A percentile compares a stretch with the other conserved stretches of the same genome.
Conservation (phyloP, 176 grass and related monocot species). For the Aegilops speltoides region DNA sequence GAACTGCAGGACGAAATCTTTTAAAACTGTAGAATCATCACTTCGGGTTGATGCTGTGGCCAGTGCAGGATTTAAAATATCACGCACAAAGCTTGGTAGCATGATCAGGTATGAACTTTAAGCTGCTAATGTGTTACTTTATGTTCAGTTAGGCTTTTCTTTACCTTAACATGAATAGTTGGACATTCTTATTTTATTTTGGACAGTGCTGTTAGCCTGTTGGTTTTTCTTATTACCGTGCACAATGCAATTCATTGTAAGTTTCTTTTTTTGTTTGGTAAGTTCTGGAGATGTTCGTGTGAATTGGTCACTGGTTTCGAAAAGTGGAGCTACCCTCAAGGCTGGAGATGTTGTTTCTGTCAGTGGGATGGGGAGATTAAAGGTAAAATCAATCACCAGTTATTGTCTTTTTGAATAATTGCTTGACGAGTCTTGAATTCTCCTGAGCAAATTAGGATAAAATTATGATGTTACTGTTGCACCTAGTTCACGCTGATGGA, state of each 20-base stretch:
- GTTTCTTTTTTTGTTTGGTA: conserved; percentile 29
- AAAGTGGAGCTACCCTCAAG: conserved; percentile 82
- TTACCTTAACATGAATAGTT: conserved; percentile 22
- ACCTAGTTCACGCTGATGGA: conserved; percentile 5
- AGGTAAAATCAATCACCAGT: conserved; percentile 44
- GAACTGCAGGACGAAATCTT: conserved; percentile 70
- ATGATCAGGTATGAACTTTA: conserved; percentile 64
- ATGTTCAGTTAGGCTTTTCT: neutral
- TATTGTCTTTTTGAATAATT: neutral
- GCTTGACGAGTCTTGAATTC: neutral
- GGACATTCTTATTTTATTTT: conserved; percentile 2
- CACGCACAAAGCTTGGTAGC: conserved; percentile 86
- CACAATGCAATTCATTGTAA: conserved; percentile 8
- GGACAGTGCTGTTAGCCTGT: neutral
- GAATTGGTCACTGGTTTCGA: conserved; percentile 72
- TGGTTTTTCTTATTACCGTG: neutral
- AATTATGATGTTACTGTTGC: neutral
- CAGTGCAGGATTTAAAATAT: conserved; percentile 95
- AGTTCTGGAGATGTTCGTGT: conserved; percentile 88
- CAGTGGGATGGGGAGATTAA: conserved; percentile 80
- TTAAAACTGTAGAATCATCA: conserved; percentile 87
- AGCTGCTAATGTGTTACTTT: neutral
- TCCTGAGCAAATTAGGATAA: conserved; percentile 11
- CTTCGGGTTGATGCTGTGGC: conserved; percentile 89
- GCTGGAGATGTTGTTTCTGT: conserved; percentile 92